Conservation (phyloP, 2,329 filamentous ascomycete genomes). For the Apiospora hydei region DNA sequence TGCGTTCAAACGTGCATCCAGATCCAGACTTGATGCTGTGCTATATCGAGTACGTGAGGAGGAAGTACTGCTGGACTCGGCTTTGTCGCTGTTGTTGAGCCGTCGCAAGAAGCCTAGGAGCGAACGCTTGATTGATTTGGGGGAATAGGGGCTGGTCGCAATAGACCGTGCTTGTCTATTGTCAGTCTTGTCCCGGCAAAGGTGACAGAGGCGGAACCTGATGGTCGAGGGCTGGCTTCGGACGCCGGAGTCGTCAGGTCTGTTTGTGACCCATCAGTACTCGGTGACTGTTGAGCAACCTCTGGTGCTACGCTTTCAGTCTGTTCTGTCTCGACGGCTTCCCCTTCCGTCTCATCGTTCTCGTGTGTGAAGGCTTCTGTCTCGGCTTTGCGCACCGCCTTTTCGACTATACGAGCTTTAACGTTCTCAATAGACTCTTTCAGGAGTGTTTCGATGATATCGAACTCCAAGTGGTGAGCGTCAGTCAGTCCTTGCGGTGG, state of each 20-base stretch:
- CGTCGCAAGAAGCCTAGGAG: conserved; percentile 48
- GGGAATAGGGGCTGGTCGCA: conserved; percentile 27
- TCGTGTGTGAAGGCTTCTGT: conserved; percentile 34
- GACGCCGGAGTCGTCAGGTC: not conserved
- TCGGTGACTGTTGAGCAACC: not conserved
- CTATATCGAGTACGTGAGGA: not conserved
- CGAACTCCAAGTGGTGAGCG: conserved; percentile 47
- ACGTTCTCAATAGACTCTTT: conserved; percentile 55
- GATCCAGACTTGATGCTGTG: not conserved
- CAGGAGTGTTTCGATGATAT: conserved; percentile 51
- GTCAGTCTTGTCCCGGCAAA: conserved; percentile 24
- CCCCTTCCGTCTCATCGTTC: conserved; percentile 33
- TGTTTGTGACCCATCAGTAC: not conserved
- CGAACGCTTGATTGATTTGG: conserved; percentile 44
- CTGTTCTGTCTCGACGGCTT: conserved; percentile 26
- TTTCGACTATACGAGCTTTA: conserved; percentile 45
- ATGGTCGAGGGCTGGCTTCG: not conserved
- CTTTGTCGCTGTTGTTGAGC: conserved; percentile 42
- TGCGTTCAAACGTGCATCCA: conserved; percentile 6
- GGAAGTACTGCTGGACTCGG: conserved; percentile 49
- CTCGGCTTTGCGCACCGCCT: conserved; percentile 41
- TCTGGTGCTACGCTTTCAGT: not conserved
- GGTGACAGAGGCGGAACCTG: conserved; percentile 1
- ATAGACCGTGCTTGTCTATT: conserved; percentile 26
- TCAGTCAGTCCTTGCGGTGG: conserved; percentile 53